A percentile compares a stretch with the other conserved stretches of the same genome.
phyloP scores from a whole-genome alignment of 2,329 filamentous ascomycete genomes.

The Hypoxylon sp. region DNA sequence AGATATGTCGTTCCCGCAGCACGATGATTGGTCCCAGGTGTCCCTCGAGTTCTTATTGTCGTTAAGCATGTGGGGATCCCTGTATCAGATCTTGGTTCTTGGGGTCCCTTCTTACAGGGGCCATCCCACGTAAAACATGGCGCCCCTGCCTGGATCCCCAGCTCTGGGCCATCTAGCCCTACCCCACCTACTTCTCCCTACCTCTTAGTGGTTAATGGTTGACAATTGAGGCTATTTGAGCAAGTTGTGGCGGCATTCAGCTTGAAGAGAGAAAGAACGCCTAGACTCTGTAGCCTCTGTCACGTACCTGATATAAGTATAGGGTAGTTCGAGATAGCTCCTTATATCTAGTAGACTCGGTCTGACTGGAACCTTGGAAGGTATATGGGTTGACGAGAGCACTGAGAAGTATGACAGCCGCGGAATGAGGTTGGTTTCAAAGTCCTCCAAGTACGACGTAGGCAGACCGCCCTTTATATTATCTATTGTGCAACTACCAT shows the following conservation, averaged over 20 bases:
- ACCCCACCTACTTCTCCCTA: conserved; percentile 20
- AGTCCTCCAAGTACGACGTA: conserved; percentile 17
- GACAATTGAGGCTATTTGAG: conserved; percentile 63
- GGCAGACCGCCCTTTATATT: conserved; percentile 25
- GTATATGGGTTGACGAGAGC: not conserved
- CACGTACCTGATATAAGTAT: not conserved
- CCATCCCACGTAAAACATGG: conserved; percentile 22
- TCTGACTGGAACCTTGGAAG: conserved; percentile 6
- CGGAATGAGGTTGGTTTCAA: conserved; percentile 20
- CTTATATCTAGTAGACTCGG: not conserved
- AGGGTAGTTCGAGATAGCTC: not conserved
- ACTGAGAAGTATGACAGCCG: conserved; percentile 17
- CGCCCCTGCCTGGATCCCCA: conserved; percentile 18
- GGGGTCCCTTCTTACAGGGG: conserved; percentile 20
- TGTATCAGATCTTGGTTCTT: conserved; percentile 19
- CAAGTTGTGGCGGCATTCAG: conserved; percentile 59
- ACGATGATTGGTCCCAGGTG: conserved; percentile 17
- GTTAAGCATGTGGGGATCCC: conserved; percentile 27
- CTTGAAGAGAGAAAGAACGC: conserved; percentile 1
- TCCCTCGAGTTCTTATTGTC: not conserved
- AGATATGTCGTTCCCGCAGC: conserved; percentile 8
- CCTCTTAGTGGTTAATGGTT: conserved; percentile 40
- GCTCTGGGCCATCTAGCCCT: conserved; percentile 18
- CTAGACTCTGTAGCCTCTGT: not conserved
- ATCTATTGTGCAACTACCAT: conserved; percentile 11